phyloP scores from a whole-genome alignment of 257 asterid genomes.

The Solanum ossicruentum region DNA sequence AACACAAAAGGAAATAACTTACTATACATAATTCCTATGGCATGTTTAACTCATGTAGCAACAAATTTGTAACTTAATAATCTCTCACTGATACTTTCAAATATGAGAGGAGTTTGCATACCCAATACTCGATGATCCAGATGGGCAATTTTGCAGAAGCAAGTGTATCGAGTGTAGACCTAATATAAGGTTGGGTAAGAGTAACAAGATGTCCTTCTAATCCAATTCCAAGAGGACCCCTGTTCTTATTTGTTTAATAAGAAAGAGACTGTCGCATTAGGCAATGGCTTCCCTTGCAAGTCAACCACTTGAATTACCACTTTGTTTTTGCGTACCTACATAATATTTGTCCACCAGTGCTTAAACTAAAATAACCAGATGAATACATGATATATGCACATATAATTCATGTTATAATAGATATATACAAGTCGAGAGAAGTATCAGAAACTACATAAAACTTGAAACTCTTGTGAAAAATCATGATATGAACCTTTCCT shows the following conservation, averaged over 20 bases:
- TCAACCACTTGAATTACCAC: conserved; percentile 15
- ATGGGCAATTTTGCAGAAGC: conserved; percentile 41
- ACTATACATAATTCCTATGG: neutral
- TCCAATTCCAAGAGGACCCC: conserved; percentile 27
- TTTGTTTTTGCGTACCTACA: conserved; percentile 12
- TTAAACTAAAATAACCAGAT: too few species aligned
- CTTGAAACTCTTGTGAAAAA: conserved; percentile 3
- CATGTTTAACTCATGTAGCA: neutral
- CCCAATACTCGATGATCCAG: too few species aligned
- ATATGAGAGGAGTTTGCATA: too few species aligned
- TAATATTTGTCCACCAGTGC: too few species aligned
- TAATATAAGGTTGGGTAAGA: conserved; percentile 20
- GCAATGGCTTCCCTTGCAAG: conserved; percentile 1
- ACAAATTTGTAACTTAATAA: neutral
- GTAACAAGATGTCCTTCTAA: conserved; percentile 27
- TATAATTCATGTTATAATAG: neutral
- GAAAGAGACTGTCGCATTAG: neutral
- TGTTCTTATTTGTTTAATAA: conserved; percentile 15
- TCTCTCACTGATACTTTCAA: neutral
- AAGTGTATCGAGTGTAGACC: conserved; percentile 38
- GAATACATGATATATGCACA: neutral
- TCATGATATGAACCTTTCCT: neutral
- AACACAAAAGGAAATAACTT: neutral
- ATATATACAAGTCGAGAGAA: neutral
- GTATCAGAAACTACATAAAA: conserved; percentile 14